Evolutionary conservation across 805 yeast genomes (phyloP).

Genomic region (Myxozyma nipponensis): DNA sequence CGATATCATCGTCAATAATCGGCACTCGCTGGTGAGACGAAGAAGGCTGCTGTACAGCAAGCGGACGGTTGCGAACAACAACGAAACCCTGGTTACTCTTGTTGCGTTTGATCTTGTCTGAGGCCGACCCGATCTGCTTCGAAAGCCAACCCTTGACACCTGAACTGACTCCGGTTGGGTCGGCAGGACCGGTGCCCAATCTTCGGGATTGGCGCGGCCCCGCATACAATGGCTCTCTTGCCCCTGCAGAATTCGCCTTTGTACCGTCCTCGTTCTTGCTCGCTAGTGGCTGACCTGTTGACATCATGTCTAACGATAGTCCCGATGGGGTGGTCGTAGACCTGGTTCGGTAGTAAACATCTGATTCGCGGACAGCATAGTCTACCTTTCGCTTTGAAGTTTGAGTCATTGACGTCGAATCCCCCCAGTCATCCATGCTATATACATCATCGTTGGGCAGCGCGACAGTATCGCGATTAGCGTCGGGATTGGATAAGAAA

Average conservation of each 20-base stretch:
- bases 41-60: constrained; percentile 1
- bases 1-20: not conserved
- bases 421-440: constrained; percentile 12
- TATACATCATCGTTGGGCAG: not conserved
- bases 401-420: not conserved
- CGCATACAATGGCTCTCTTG: constrained; percentile 27
- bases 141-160: constrained; percentile 30
- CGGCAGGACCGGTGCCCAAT: constrained; percentile 32
- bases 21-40: not conserved
- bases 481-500: not conserved
- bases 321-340: constrained; percentile 9
- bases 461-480: not conserved
- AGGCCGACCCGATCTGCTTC: constrained; percentile 11
- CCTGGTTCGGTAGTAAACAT: constrained; percentile 39
- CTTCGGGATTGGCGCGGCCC: constrained; percentile 15
- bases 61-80: constrained; percentile 29
- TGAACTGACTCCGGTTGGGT: constrained; percentile 30
- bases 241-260: not conserved
- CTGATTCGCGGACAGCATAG: constrained; percentile 60
- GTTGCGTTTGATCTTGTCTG: constrained; percentile 10
- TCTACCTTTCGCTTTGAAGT: constrained; percentile 36
- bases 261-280: not conserved
- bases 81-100: constrained; percentile 26
- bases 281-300: not conserved
- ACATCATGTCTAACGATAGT: not conserved